Percentiles rank a stretch among this genome's conserved stretches.
Conservation (phyloP, 2,329 filamentous ascomycete genomes). For the Aspergillus sp. region DNA sequence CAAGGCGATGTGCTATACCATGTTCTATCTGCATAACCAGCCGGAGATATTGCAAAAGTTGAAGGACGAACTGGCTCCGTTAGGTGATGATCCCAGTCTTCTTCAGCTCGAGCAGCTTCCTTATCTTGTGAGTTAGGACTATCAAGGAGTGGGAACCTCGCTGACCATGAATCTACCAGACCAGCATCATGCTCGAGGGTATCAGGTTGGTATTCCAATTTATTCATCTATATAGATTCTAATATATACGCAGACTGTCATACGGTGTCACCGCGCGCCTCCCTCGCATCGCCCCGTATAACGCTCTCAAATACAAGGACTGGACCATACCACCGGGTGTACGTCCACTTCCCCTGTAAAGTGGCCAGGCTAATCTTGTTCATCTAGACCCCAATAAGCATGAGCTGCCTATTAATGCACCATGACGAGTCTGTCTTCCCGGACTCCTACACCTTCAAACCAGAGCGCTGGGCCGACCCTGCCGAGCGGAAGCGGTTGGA, state of each 20-base stretch:
- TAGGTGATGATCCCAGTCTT: slow-evolving; percentile 17
- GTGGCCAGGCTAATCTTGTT: too few species aligned
- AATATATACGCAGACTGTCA: slow-evolving; percentile 19
- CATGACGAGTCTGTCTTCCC: slow-evolving; percentile 39
- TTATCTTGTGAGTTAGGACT: slow-evolving; percentile 24
- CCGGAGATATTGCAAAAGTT: slow-evolving; percentile 18
- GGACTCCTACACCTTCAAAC: slow-evolving; percentile 34
- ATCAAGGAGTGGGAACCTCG: background rate
- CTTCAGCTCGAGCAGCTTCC: slow-evolving; percentile 30
- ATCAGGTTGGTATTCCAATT: slow-evolving; percentile 18
- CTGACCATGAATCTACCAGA: slow-evolving; percentile 13
- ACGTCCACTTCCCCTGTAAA: slow-evolving; percentile 7
- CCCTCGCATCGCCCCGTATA: slow-evolving; percentile 29
- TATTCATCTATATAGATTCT: background rate
- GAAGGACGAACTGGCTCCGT: slow-evolving; percentile 18
- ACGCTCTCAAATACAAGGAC: slow-evolving; percentile 31
- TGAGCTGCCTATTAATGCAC: slow-evolving; percentile 38
- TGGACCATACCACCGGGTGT: slow-evolving; percentile 35
- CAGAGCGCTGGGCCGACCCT: slow-evolving; percentile 39
- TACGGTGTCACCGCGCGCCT: slow-evolving; percentile 31
- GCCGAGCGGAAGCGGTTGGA: slow-evolving; percentile 33
- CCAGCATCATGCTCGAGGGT: slow-evolving; percentile 29
- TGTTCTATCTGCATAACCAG: slow-evolving; percentile 23
- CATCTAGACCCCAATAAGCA: slow-evolving; percentile 38
- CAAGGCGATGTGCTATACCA: slow-evolving; percentile 21